Evolutionary conservation across 2,329 filamentous ascomycete species (phyloP), one percentile per base, ranked within the genome.

Genomic region (Penicillium sumatraense): DNA sequence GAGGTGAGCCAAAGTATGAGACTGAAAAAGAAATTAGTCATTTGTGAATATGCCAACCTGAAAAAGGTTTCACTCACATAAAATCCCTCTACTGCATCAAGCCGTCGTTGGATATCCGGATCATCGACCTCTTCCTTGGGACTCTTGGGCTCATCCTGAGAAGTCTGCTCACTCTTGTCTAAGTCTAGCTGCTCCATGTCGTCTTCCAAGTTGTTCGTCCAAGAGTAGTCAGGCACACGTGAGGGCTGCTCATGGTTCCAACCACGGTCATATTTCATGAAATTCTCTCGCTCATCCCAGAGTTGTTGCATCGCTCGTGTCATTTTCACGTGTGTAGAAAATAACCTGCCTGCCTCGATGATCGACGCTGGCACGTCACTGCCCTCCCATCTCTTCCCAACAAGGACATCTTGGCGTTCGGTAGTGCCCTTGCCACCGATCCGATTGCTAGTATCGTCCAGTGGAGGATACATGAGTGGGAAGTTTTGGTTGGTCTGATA

Each of bases 401-500:
- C 91, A 20, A 96, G 79, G 16, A 85, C 75, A 63, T 93, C 89
- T 70, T 96, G 91, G 41, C 93, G 75, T 38, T 90, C 89, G 5
- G 92, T 90, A 18, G 83, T 85, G 11, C 93, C 93, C 70, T 96
- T 97, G 1, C 93, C 93, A 48, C 95, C 93, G 33, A 93, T 87
- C 64, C 89, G 90, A 69, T 96, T 96, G 75, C 92, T 96, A 21
- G 86, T 88, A 58, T 88, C 88, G 73, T 97, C 93, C 16, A 97
- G 79, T 1, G 95, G 95, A 2, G 95, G 95, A 65, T 99, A 99
- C 78, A 99, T 87, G 69, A 99, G 98, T 0, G 95, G 95, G 62
- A 99, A 98, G 70, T 97, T 95, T 67, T 99, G 95, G 69, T 99
- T 99, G 0, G 95, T 99, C 73, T 99, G 95, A 68, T 99, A 99